phyloP scores from a whole-genome alignment of 208 protist species.

The Leishmania lainsoni region DNA sequence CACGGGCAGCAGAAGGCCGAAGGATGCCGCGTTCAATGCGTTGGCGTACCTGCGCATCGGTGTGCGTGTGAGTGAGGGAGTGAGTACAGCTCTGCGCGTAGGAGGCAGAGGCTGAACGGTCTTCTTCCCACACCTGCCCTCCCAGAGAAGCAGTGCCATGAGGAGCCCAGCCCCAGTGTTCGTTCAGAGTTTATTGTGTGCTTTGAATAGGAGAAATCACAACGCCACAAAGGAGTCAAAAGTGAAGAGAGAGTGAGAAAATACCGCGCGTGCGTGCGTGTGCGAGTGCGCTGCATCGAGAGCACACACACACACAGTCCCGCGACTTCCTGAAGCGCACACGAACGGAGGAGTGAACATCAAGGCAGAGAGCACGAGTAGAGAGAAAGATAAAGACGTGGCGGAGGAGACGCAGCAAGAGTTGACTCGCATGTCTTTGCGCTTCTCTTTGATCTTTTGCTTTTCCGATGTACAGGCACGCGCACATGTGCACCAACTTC shows the following conservation, averaged over 20 bases:
- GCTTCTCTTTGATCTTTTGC: too few relatives aligned
- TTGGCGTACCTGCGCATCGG: not conserved
- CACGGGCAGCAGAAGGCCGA: not conserved
- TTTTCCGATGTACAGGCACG: too few relatives aligned
- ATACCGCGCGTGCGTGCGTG: not conserved
- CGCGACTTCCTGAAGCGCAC: too few relatives aligned
- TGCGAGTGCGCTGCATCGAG: too few relatives aligned
- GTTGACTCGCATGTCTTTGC: too few relatives aligned
- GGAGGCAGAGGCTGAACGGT: not conserved
- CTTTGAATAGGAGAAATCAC: not conserved
- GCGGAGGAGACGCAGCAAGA: too few relatives aligned
- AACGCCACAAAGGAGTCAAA: not conserved
- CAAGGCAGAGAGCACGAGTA: not conserved
- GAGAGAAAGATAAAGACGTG: too few relatives aligned
- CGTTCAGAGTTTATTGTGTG: not conserved
- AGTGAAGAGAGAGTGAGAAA: not conserved
- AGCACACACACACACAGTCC: not conserved
- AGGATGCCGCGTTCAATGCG: not conserved
- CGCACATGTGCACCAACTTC: too few relatives aligned
- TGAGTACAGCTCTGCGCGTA: not conserved
- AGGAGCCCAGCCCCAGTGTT: not conserved
- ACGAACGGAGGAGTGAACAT: slow-evolving; percentile 2
- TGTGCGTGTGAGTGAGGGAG: not conserved
- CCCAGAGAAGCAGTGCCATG: not conserved
- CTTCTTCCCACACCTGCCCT: not conserved